A percentile compares a stretch with the other conserved stretches of the same genome.
Conservation (phyloP, 352 stramenopile species). For the Globisporangium mamillatum region DNA sequence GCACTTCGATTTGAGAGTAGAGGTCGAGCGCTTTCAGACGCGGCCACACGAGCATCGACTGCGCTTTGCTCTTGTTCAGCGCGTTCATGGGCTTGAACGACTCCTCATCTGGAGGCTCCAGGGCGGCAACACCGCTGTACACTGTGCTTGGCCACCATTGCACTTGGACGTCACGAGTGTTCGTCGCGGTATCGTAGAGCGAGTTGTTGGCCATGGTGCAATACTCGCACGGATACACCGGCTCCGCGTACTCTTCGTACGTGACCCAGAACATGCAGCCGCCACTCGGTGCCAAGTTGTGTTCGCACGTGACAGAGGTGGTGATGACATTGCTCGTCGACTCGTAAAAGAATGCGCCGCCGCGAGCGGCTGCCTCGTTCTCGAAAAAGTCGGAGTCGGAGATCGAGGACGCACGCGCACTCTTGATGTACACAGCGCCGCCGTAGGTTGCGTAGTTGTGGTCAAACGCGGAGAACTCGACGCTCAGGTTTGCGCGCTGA, state of each 20-base stretch:
- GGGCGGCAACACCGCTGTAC: slow-evolving; percentile 32
- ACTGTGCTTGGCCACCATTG: slow-evolving; percentile 59
- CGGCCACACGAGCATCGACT: slow-evolving; percentile 39
- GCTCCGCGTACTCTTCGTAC: slow-evolving; percentile 15
- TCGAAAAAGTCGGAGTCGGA: slow-evolving; percentile 20
- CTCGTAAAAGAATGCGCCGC: slow-evolving; percentile 51
- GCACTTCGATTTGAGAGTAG: slow-evolving; percentile 59
- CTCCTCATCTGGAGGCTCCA: slow-evolving; percentile 52
- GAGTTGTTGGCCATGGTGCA: slow-evolving; percentile 44
- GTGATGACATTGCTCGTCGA: slow-evolving; percentile 25
- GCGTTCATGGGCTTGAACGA: slow-evolving; percentile 34
- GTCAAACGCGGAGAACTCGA: slow-evolving; percentile 20
- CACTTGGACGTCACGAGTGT: slow-evolving; percentile 47
- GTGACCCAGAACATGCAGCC: slow-evolving; percentile 69
- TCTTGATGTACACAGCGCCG: slow-evolving; percentile 38
- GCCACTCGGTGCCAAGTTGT: slow-evolving; percentile 46
- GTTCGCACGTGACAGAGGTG: slow-evolving; percentile 24
- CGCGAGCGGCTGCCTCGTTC: slow-evolving; percentile 37
- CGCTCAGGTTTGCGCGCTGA: slow-evolving; percentile 24
- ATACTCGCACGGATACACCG: slow-evolving; percentile 31
- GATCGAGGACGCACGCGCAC: slow-evolving; percentile 17
- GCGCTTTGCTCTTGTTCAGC: slow-evolving; percentile 27
- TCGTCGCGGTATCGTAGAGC: slow-evolving; percentile 57
- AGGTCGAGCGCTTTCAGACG: slow-evolving; percentile 54
- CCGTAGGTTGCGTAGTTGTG: slow-evolving; percentile 34